A percentile compares a stretch with the other conserved stretches of the same genome.
phyloP scores from a whole-genome alignment of 345 rosid genomes.

The Citrus sp. region DNA sequence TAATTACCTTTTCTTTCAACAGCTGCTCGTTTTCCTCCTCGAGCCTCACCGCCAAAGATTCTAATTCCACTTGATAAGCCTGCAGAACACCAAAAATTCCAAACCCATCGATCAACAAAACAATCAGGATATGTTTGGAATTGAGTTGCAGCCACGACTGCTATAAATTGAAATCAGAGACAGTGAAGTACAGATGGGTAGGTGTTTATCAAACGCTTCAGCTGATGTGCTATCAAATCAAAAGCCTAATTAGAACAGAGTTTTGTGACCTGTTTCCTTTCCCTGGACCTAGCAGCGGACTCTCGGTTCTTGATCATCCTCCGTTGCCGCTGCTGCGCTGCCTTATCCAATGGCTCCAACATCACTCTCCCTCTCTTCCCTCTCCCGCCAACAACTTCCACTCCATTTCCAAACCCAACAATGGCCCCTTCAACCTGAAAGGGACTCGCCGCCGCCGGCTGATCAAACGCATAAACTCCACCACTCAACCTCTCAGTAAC shows the following conservation, averaged over 20 bases:
- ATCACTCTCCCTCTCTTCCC: conserved; percentile 70
- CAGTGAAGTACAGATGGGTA: background rate
- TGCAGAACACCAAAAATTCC: conserved; percentile 12
- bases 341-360: conserved; percentile 80
- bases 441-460: conserved; percentile 30
- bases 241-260: background rate
- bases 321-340: conserved; percentile 84
- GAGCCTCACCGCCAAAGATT: conserved; percentile 62
- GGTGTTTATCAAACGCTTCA: background rate
- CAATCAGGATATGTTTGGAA: background rate
- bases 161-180: background rate
- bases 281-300: conserved; percentile 95
- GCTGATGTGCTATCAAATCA: background rate
- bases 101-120: background rate
- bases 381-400: conserved; percentile 36
- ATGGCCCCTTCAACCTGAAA: conserved; percentile 57
- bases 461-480: conserved; percentile 50
- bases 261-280: conserved; percentile 70
- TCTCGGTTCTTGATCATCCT: conserved; percentile 99
- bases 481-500: conserved; percentile 42
- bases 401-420: conserved; percentile 48
- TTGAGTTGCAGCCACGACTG: background rate
- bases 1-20: conserved; percentile 62
- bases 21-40: conserved; percentile 78
- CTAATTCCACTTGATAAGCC: conserved; percentile 92